Conservation (phyloP, 495 filamentous ascomycete species). For the Tuber microsphaerosporum region DNA sequence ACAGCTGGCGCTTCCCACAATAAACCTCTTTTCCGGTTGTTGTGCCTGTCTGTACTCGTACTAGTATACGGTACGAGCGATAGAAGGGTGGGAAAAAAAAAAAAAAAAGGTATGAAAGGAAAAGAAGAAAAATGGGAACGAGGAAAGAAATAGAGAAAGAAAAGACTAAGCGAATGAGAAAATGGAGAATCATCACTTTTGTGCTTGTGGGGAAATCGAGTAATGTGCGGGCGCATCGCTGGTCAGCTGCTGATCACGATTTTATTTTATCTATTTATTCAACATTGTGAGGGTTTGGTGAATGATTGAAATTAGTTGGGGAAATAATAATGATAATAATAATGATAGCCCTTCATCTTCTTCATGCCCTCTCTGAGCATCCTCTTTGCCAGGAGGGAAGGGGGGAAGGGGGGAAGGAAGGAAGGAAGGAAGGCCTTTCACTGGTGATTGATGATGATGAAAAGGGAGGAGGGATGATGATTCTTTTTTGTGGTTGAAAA, state of each 20-base stretch:
- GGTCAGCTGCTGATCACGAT: conserved; percentile 35
- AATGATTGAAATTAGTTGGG: conserved; percentile 6
- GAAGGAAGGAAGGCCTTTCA: background rate
- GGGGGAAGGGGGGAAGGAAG: background rate
- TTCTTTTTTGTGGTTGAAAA: conserved; percentile 3
- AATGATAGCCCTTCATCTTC: background rate
- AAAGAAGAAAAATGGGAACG: background rate
- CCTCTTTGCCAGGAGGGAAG: background rate
- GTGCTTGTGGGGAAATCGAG: conserved; percentile 37
- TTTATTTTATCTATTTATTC: conserved; percentile 16
- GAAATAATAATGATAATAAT: background rate
- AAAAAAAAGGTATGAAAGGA: background rate
- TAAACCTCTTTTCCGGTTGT: background rate
- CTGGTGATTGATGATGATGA: background rate
- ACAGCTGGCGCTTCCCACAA: conserved; percentile 3
- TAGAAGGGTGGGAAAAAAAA: conserved; percentile 6
- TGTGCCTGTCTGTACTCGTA: conserved; percentile 20
- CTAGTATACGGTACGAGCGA: conserved; percentile 25
- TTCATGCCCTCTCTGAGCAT: background rate
- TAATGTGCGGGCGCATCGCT: conserved; percentile 33
- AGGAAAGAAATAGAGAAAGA: conserved; percentile 28
- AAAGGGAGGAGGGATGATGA: background rate
- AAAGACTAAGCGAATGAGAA: conserved; percentile 28
- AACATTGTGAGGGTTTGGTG: conserved; percentile 14
- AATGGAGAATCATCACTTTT: conserved; percentile 14